These are phyloP conservation scores for Chimonanthus salicifolius DNA, from an alignment of 164 flowering plant species.

Conservation along the genomic window DNA sequence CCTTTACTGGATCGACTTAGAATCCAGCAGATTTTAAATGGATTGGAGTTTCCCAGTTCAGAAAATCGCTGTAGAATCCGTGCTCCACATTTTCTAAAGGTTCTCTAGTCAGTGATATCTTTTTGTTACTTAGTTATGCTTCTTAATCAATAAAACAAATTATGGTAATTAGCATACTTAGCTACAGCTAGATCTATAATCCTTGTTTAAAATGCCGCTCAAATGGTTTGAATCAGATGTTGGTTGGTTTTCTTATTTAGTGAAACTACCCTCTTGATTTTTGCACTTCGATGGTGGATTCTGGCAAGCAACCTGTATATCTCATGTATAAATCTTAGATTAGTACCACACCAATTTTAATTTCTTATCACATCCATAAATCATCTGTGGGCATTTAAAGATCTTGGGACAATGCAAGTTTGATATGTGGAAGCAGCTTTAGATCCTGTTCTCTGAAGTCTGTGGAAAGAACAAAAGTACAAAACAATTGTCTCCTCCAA, in stretches of 20 bases:
- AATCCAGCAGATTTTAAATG: constrained; percentile 67
- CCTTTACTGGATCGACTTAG: constrained; percentile 74
- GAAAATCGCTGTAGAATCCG: constrained; percentile 45
- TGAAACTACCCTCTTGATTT: no score
- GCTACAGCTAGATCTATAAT: no score
- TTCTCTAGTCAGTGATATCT: constrained; percentile 24
- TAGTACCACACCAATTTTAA: not conserved
- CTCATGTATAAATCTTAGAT: not conserved
- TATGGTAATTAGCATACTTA: not conserved
- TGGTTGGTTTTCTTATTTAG: no score
- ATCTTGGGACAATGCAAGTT: no score
- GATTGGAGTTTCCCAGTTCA: constrained; percentile 46
- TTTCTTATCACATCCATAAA: not conserved
- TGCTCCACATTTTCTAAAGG: constrained; percentile 80
- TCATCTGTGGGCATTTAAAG: not conserved
- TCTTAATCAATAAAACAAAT: no score
- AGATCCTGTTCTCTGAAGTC: no score
- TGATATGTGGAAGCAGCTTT: no score
- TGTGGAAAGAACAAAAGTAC: no score
- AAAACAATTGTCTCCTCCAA: no score
- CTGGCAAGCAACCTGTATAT: not conserved
- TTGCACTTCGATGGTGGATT: not conserved
- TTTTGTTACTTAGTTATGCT: constrained; percentile 8
- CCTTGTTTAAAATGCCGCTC: no score
- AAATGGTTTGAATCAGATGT: no score